Evolutionary conservation across 768 basidiomycete species (phyloP).

Genomic region (Leucosporidium yakuticum): DNA sequence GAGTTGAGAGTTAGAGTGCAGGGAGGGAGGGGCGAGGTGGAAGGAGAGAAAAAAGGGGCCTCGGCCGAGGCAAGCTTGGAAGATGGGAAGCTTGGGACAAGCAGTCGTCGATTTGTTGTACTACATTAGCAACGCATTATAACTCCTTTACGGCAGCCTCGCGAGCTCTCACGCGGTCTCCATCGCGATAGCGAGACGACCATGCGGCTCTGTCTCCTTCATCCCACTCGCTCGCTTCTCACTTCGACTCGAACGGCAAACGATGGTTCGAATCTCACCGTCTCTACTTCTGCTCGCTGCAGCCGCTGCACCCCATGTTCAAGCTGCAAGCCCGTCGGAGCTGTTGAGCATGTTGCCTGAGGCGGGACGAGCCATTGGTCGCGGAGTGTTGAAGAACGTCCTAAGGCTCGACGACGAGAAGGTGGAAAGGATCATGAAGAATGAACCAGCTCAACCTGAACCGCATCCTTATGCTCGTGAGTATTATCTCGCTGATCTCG

Average conservation of each 20-base stretch:
- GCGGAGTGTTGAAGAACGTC: slow-evolving; percentile 7
- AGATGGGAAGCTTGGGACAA: too few relatives aligned
- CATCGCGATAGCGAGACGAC: too few relatives aligned
- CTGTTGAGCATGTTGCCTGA: neutral
- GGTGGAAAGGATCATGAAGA: slow-evolving; percentile 16
- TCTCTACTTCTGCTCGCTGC: neutral
- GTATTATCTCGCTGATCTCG: neutral
- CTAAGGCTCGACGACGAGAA: slow-evolving; percentile 26
- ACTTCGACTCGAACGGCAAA: too few relatives aligned
- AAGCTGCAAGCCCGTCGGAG: too few relatives aligned
- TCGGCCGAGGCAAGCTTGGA: too few relatives aligned
- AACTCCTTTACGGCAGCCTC: too few relatives aligned
- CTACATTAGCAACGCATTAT: too few relatives aligned
- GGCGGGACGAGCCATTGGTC: neutral
- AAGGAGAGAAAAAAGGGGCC: too few relatives aligned
- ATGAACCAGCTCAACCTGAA: neutral
- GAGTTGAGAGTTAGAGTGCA: neutral
- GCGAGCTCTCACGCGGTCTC: too few relatives aligned
- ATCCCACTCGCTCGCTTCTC: neutral
- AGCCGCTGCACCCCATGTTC: too few relatives aligned
- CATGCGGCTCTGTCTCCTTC: neutral
- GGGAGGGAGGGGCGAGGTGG: too few relatives aligned
- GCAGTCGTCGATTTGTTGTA: too few relatives aligned
- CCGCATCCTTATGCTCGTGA: slow-evolving; percentile 17
- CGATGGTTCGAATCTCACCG: slow-evolving; percentile 10